A percentile compares a stretch with the other conserved stretches of the same genome.
Conservation (phyloP, 1,284 basidiomycete genomes). For the Schizophyllum commune region DNA sequence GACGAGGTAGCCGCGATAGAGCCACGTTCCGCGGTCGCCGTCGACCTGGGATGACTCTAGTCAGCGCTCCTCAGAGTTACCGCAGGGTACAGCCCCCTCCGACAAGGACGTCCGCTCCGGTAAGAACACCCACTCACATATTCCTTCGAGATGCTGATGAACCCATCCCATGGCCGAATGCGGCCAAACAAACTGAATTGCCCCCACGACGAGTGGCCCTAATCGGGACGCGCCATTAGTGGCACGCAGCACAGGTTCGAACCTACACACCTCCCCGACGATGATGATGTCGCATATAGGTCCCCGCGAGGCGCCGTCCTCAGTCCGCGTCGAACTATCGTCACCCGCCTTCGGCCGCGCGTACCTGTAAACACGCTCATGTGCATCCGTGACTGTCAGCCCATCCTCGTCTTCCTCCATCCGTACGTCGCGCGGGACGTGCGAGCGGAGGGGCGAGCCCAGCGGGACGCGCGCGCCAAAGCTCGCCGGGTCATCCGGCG, state of each 20-base stretch:
- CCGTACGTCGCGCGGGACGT: slow-evolving; percentile 42
- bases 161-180: slow-evolving; percentile 62
- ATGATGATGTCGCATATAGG: slow-evolving; percentile 55
- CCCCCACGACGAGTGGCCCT: slow-evolving; percentile 80
- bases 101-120: too few species aligned
- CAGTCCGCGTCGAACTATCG: slow-evolving; percentile 13
- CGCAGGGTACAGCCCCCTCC: slow-evolving; percentile 1
- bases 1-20: slow-evolving; percentile 69
- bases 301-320: slow-evolving; percentile 10
- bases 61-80: neutral
- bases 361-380: slow-evolving; percentile 33
- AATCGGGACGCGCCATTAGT: slow-evolving; percentile 7
- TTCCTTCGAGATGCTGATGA: slow-evolving; percentile 65
- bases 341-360: too few species aligned
- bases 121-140: slow-evolving; percentile 45
- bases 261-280: slow-evolving; percentile 52
- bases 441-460: slow-evolving; percentile 42
- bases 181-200: slow-evolving; percentile 15
- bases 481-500: slow-evolving; percentile 18
- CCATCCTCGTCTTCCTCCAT: slow-evolving; percentile 34
- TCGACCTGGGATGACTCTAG: slow-evolving; percentile 34
- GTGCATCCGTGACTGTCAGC: slow-evolving; percentile 33
- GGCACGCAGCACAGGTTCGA: neutral
- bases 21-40: slow-evolving; percentile 65
- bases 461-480: slow-evolving; percentile 29